phyloP scores from a whole-genome alignment of 2,329 filamentous ascomycete species.

The Pyrenochaeta sp. region DNA sequence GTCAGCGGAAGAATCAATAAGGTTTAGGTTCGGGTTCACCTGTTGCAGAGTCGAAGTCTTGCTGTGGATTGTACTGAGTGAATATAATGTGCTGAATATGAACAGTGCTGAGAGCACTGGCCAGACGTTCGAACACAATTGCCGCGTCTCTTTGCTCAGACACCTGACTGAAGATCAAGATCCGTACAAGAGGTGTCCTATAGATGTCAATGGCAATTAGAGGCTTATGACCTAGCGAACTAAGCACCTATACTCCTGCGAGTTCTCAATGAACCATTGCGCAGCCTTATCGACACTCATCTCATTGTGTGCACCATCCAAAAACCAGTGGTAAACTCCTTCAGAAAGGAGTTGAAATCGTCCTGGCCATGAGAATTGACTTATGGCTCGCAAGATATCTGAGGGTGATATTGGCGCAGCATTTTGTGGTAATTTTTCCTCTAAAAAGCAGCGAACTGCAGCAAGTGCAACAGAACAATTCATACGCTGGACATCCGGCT shows the following conservation, averaged over 20 bases:
- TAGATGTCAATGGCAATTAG: not conserved
- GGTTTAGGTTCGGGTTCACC: not conserved
- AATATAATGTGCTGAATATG: slow-evolving; percentile 5
- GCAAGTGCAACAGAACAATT: slow-evolving; percentile 21
- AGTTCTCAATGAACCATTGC: slow-evolving; percentile 18
- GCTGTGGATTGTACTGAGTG: slow-evolving; percentile 3
- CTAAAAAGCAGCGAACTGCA: not conserved
- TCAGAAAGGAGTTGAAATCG: no score
- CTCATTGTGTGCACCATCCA: slow-evolving; percentile 25
- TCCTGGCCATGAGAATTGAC: no score
- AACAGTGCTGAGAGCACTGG: slow-evolving; percentile 1
- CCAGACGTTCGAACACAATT: slow-evolving; percentile 5
- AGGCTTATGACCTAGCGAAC: not conserved
- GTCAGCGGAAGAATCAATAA: not conserved
- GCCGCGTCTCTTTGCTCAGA: slow-evolving; percentile 4
- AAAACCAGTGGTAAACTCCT: no score
- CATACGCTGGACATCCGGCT: slow-evolving; percentile 15
- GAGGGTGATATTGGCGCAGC: no score
- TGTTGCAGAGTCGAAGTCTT: slow-evolving; percentile 4
- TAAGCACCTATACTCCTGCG: slow-evolving; percentile 1
- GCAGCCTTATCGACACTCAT: slow-evolving; percentile 17
- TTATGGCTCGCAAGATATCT: no score
- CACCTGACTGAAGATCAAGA: slow-evolving; percentile 6
- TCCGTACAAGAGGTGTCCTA: slow-evolving; percentile 1
- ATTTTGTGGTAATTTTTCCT: no score